Evolutionary conservation across 768 basidiomycete species (phyloP), one percentile per base, ranked within the genome.

Genomic region (Mycena albidolilacea): DNA sequence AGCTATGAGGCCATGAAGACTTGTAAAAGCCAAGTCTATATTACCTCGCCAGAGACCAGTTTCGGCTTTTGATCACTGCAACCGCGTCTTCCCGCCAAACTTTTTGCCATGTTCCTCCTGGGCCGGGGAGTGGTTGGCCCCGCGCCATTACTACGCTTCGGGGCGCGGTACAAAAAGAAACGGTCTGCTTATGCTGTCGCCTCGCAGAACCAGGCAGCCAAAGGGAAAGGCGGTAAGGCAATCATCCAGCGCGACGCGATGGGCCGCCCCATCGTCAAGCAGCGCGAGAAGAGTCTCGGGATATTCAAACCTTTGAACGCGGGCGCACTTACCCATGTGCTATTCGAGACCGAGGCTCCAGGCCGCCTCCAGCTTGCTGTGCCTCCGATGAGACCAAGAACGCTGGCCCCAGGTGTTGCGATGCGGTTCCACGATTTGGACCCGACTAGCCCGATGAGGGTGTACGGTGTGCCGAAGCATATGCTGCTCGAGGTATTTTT

Each of bases 401-500:
- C 37, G 12, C 69, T 76, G 19, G n/a, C 39, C 1, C 75, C 75
- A 11, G 75, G 75, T 1, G 50, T 59, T 0, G 88, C 88, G 63
- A 76, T 85, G 77, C 43, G 48, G 19, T 76, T 75, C 38, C 41
- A 69, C 37, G 44, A 67, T 21, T 38, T 19, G 14, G 65, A 72
- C 37, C 60, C 30, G 4, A 61, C 41, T 35, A 48, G 69, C 30
- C 87, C 90, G 0, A 81, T 91, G n/a, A 84, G 87, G 39, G 85
- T 87, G 66, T 95, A 91, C 79, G 95, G 95, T 54, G 80, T 95
- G 17, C 95, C 95, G 0, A 89, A 88, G 73, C 90, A 88, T 69
- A 77, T 95, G 70, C 82, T 92, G 39, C 82, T 94, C 64, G 95
- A 96, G 85, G 95, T 95, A 88, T 82, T 3, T 43, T 58, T 60